Evolutionary conservation across 2,329 filamentous ascomycete species (phyloP), one percentile per base, ranked within the genome.

Genomic region (Cercospora citrullina): DNA sequence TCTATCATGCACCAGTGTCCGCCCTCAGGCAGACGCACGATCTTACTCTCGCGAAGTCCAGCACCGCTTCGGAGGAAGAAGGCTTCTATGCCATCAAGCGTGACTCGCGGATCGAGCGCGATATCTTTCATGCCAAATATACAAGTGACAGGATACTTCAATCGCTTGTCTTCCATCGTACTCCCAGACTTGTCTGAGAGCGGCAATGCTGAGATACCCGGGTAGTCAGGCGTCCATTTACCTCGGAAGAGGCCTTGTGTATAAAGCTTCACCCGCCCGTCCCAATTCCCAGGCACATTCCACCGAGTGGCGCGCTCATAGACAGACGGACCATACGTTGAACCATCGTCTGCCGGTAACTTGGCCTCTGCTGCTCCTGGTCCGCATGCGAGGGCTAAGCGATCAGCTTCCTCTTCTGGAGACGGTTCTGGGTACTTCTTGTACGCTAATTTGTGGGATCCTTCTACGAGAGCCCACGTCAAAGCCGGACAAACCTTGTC

Each of bases 1-100:
- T 87, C 85, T 51, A 85, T 71, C 2, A 85, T 82, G 14, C 82
- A 82, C 80, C 85, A 88, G 75, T 89, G 87, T 0, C 84, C 85
- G 10, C 81, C 82, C 8, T 78, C 75, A 3, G 84, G 81, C 7
- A 88, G 74, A 48, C 84, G 70, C 18, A 86, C 75, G 4, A 87
- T 79, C 72, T 87, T 83, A 65, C 59, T 48, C 21, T 63, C 26
- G 2, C 55, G 9, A 7, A 16, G 2, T 8, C 8, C 30, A 0
- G 39, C 59, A 18, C 57, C 60, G 16, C 69, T 64, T 4, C 21
- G 51, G 57, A 69, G 53, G 18, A 87, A 79, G 69, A 84, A 87
- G 63, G 86, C 84, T 1, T 79, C 79, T 26, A 87, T 81, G 0
- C 85, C 85, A 63, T 86, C 83, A 28, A 88, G 75, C 28, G 80